Percentiles rank a stretch among this genome's conserved stretches.
These are phyloP conservation scores for Stephania yunnanensis DNA, from an alignment of 164 flowering plant genomes.

Conservation along the genomic window DNA sequence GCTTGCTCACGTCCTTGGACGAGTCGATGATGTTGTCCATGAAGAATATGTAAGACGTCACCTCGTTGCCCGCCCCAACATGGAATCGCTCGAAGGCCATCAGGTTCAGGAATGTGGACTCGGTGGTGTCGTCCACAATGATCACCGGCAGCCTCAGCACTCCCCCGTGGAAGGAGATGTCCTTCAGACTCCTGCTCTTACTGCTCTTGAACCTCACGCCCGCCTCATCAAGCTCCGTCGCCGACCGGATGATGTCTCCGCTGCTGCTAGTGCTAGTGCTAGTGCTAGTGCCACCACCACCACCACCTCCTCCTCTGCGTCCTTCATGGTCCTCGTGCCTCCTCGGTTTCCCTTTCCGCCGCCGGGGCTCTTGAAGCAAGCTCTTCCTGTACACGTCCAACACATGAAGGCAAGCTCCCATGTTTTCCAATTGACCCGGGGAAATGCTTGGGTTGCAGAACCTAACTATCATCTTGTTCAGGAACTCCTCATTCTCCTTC, in stretches of 20 bases:
- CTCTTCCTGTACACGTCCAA: slow-evolving; percentile 34
- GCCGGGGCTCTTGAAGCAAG: slow-evolving; percentile 21
- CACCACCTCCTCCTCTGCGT: no score
- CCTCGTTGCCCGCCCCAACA: slow-evolving; percentile 1
- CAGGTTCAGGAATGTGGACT: slow-evolving; percentile 44
- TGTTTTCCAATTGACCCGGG: neutral
- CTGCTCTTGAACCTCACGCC: slow-evolving; percentile 43
- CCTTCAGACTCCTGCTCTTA: slow-evolving; percentile 31
- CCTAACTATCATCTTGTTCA: slow-evolving; percentile 29
- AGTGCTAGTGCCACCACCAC: neutral
- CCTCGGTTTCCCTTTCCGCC: neutral
- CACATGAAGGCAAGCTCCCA: slow-evolving; percentile 37
- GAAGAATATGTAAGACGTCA: no score
- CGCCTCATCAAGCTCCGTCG: slow-evolving; percentile 46
- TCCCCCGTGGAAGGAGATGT: slow-evolving; percentile 35
- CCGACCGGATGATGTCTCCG: slow-evolving; percentile 20
- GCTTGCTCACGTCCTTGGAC: slow-evolving; percentile 39
- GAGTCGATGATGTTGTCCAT: slow-evolving; percentile 48
- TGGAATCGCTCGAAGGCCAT: slow-evolving; percentile 54
- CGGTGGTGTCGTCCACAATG: slow-evolving; percentile 42
- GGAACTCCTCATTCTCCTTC: slow-evolving; percentile 21
- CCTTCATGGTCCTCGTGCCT: no score
- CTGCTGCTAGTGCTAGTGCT: slow-evolving; percentile 3
- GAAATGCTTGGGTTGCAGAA: slow-evolving; percentile 20
- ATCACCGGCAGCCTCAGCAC: slow-evolving; percentile 40